Base-by-base conservation (phyloP, 2,329 filamentous ascomycete species). In the Fusarium fujikuroi region DNA sequence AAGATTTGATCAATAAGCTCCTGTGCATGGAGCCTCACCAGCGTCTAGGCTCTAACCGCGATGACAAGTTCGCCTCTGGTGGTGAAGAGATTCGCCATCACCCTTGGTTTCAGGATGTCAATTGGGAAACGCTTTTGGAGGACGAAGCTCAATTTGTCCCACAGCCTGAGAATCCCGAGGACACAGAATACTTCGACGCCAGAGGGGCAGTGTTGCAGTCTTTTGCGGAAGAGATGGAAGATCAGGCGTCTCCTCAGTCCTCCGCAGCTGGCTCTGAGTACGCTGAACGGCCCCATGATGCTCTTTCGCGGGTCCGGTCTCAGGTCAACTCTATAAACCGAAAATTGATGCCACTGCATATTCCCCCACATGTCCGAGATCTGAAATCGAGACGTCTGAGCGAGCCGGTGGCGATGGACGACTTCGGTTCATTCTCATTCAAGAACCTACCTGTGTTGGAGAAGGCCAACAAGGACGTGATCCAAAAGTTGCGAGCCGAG, bases 391-490 rank as follows among this genome's bases (percentile, higher is more conserved):
- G 96, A 72, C 89, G 96, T 75, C 87, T 98, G 43, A 98, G 95
- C 81, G 96, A 99, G 81, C 96, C 96, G 3, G 91, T 95, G 21
- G 89, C 91, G 37, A 88, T 92, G 2, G 96, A 99, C 81, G 97
- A 99, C 80, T 99, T 99, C 85, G 96, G 96, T 37, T 95, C 91
- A 71, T 99, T 99, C 82, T 91, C 94, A 43, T 99, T 97, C 87
- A 99, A 99, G 84, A 99, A 99, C 77, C 85, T 99, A 54, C 95
- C 95, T 0, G 95, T 98, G 25, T 87, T 99, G 23, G 96, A 98
- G 78, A 98, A 98, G 82, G 96, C 96, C 61, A 99, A 99, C 83
- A 99, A 99, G 80, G 96, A 99, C 78, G 95, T 98, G 36, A 97
- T 99, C 37, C 95, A 98, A 78, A 98, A 98, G 81, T 86, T 99